A percentile compares a stretch with the other conserved stretches of the same genome.
Evolutionary conservation across 345 rosid genomes (phyloP).

Genomic region (Mallotus nudiflorus): DNA sequence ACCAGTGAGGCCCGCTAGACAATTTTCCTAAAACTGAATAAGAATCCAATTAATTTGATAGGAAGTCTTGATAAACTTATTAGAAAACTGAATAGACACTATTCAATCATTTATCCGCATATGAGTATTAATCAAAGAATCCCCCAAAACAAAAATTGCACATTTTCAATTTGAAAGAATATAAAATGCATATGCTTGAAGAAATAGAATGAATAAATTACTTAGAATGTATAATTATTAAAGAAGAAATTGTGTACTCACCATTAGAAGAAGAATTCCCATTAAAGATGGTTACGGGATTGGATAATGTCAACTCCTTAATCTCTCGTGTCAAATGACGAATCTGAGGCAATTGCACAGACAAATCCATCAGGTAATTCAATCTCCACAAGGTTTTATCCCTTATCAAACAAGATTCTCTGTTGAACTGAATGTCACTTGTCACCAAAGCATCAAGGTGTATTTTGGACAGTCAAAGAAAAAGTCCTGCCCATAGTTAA

Average conservation of each 20-base stretch:
- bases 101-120: background rate
- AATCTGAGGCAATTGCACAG: slow-evolving; percentile 44
- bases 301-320: slow-evolving; percentile 65
- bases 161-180: background rate
- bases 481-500: background rate
- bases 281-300: slow-evolving; percentile 74
- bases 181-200: background rate
- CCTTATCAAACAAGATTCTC: background rate
- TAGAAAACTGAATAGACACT: background rate
- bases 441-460: background rate
- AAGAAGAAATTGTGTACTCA: slow-evolving; percentile 25
- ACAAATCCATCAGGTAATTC: slow-evolving; percentile 6
- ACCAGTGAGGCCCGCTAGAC: background rate
- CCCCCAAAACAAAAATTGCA: background rate
- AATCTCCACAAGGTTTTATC: background rate
- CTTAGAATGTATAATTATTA: background rate
- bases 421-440: background rate
- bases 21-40: background rate
- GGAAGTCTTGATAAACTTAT: background rate
- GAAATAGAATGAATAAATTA: background rate
- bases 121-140: background rate
- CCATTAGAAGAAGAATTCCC: slow-evolving; percentile 56
- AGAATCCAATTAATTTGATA: background rate
- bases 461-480: background rate
- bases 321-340: slow-evolving; percentile 85